Percentiles rank a stretch among this genome's conserved stretches.
Conservation (phyloP, 2,329 filamentous ascomycete genomes). For the Xylariaceae sp. region DNA sequence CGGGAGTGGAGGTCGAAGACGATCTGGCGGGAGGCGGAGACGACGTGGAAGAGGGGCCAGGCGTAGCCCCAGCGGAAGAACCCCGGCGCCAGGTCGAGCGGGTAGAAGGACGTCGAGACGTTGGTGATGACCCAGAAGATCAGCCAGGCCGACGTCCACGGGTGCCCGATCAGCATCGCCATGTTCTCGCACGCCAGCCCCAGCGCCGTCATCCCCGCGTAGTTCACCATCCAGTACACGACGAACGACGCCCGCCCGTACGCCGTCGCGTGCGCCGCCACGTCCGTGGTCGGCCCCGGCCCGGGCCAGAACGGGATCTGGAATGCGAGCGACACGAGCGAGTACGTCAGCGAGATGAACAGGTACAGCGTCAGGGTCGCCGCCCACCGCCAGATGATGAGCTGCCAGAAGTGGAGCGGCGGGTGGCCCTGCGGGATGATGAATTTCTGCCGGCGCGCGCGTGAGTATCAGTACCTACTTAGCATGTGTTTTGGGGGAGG, state of each 20-base stretch:
- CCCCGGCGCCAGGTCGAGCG: constrained; percentile 57
- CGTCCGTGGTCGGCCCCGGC: constrained; percentile 42
- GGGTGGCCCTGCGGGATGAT: constrained; percentile 57
- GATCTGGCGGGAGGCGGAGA: constrained; percentile 61
- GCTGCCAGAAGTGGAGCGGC: constrained; percentile 59
- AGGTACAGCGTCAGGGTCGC: constrained; percentile 62
- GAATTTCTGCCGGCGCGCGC: constrained; percentile 44
- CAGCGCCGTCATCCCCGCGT: constrained; percentile 63
- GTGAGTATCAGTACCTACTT: background rate
- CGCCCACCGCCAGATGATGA: constrained; percentile 60
- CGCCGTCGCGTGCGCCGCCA: constrained; percentile 47
- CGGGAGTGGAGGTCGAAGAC: constrained; percentile 61
- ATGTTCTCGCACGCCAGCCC: constrained; percentile 68
- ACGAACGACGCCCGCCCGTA: constrained; percentile 62
- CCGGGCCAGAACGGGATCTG: constrained; percentile 61
- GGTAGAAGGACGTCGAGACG: constrained; percentile 61
- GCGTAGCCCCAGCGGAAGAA: constrained; percentile 67
- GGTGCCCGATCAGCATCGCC: constrained; percentile 62
- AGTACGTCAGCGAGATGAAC: constrained; percentile 65
- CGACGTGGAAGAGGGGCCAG: constrained; percentile 65
- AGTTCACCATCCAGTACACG: constrained; percentile 67
- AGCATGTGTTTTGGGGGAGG: background rate
- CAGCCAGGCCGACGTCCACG: constrained; percentile 63
- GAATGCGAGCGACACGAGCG: constrained; percentile 64
- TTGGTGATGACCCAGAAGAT: constrained; percentile 72